A percentile compares a stretch with the other conserved stretches of the same genome.
Conservation (phyloP, 2,329 filamentous ascomycete species). For the Tolypocladium paradoxum region DNA sequence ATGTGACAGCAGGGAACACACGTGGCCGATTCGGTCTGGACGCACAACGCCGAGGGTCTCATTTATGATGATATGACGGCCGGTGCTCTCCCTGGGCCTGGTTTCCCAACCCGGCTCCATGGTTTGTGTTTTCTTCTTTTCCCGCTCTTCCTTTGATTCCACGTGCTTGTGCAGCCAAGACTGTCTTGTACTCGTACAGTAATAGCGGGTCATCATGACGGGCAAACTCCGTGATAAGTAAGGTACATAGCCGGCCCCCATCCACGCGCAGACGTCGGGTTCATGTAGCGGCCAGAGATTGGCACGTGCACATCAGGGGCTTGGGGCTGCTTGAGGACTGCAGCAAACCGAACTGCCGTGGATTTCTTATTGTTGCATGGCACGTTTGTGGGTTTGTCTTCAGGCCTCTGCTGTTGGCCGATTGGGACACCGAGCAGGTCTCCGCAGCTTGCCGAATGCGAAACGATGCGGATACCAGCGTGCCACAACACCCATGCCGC, state of each 20-base stretch:
- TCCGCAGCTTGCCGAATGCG: no score
- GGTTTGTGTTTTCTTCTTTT: neutral
- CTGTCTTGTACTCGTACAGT: neutral
- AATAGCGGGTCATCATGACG: neutral
- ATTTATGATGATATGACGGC: neutral
- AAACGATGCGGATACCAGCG: no score
- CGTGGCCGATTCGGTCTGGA: slow-evolving; percentile 1
- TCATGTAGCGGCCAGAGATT: neutral
- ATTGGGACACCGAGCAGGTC: no score
- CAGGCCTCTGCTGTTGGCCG: no score
- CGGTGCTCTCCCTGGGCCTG: neutral
- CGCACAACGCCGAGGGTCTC: neutral
- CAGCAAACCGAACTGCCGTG: neutral
- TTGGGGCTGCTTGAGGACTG: neutral
- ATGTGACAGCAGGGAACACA: slow-evolving; percentile 1
- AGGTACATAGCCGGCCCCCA: no score
- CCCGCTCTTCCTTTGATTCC: neutral
- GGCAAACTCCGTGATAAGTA: neutral
- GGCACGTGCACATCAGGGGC: neutral
- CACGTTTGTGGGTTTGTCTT: no score
- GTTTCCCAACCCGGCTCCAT: neutral
- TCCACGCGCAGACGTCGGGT: neutral
- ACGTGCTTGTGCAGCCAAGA: neutral
- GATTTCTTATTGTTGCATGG: neutral
- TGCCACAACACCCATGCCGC: no score